Conservation (phyloP, 2,329 filamentous ascomycete species). For the Xylariaceae sp. region DNA sequence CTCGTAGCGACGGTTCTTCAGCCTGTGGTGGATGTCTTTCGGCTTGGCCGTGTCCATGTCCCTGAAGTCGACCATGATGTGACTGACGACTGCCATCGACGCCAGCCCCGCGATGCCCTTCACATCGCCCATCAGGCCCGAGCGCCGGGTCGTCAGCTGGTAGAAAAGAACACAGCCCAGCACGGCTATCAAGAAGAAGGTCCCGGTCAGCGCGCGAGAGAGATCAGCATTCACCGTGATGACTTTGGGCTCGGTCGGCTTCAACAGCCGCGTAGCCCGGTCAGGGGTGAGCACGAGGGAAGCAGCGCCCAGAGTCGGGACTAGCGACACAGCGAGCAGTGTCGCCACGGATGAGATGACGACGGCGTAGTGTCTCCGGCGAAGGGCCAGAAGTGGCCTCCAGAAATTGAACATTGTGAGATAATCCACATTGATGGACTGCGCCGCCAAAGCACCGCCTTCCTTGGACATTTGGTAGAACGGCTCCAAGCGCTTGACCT, state of each 20-base stretch:
- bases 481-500: slow-evolving; percentile 61
- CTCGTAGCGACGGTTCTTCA: slow-evolving; percentile 63
- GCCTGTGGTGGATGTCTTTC: slow-evolving; percentile 59
- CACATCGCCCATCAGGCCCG: slow-evolving; percentile 62
- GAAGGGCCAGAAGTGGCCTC: slow-evolving; percentile 57
- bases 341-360: slow-evolving; percentile 60
- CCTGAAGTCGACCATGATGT: slow-evolving; percentile 69
- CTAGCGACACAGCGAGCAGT: slow-evolving; percentile 59
- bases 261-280: slow-evolving; percentile 37
- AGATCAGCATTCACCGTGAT: slow-evolving; percentile 53
- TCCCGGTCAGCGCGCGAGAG: slow-evolving; percentile 55
- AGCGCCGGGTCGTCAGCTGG: slow-evolving; percentile 56
- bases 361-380: slow-evolving; percentile 62
- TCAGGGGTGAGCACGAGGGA: slow-evolving; percentile 53
- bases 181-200: slow-evolving; percentile 52
- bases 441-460: slow-evolving; percentile 54
- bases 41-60: slow-evolving; percentile 64
- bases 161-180: slow-evolving; percentile 54
- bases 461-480: slow-evolving; percentile 60
- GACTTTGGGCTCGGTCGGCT: slow-evolving; percentile 43
- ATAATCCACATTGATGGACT: slow-evolving; percentile 70
- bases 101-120: slow-evolving; percentile 69
- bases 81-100: slow-evolving; percentile 67
- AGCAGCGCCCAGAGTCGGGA: slow-evolving; percentile 63
- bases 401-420: slow-evolving; percentile 62